These are phyloP conservation scores for Ogataea paradorogensis DNA, from an alignment of 805 yeast genomes.

Conservation along the genomic window DNA sequence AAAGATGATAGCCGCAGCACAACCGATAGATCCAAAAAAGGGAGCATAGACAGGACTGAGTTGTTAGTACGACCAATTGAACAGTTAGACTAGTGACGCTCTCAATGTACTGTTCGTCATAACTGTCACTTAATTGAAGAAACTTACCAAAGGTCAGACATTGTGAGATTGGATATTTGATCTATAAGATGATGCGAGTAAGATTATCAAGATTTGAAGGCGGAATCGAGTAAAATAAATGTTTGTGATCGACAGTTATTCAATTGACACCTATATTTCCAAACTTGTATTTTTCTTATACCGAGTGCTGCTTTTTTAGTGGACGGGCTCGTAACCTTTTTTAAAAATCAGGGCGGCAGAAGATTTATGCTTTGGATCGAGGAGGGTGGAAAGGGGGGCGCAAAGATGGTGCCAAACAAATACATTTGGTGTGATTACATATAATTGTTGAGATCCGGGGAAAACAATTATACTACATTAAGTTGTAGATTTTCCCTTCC, in stretches of 20 bases:
- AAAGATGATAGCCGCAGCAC: constrained; percentile 98
- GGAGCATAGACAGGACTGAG: constrained; percentile 83
- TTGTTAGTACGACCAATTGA: constrained; percentile 1
- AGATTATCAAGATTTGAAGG: background rate
- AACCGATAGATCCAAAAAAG: constrained; percentile 98
- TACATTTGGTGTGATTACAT: no score
- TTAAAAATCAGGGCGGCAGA: background rate
- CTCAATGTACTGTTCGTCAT: background rate
- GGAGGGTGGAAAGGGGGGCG: no score
- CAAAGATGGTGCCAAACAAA: no score
- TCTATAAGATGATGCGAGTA: constrained; percentile 7
- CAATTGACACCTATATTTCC: constrained; percentile 13
- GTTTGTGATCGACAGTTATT: constrained; percentile 4
- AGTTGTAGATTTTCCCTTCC: background rate
- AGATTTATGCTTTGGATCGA: background rate
- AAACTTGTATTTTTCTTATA: constrained; percentile 2
- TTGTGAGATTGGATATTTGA: constrained; percentile 3
- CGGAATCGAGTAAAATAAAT: constrained; percentile 2
- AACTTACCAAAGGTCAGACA: constrained; percentile 24
- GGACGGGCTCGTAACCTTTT: constrained; percentile 6
- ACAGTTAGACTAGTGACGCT: background rate
- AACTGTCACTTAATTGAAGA: constrained; percentile 1
- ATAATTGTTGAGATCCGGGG: no score
- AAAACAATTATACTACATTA: no score
- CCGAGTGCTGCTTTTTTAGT: constrained; percentile 13